These are phyloP conservation scores for Anthostomella pinea DNA, from an alignment of 2,329 filamentous ascomycete species.

Conservation along the genomic window DNA sequence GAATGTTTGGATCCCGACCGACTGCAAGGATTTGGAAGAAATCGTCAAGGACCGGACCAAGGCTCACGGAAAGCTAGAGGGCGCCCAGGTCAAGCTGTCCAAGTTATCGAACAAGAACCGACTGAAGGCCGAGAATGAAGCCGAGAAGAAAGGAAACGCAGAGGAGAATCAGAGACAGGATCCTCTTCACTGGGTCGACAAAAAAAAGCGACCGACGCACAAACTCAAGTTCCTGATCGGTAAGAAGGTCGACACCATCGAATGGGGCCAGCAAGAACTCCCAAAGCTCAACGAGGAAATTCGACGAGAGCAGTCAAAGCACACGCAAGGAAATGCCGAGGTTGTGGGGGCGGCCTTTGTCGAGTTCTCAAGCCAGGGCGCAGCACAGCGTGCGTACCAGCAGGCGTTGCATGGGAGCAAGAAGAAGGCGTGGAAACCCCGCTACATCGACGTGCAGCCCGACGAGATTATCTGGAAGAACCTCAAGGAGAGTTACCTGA, in stretches of 20 bases:
- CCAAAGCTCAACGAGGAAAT: background rate
- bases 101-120: background rate
- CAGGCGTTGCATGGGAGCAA: background rate
- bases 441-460: slow-evolving; percentile 3
- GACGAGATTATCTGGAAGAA: slow-evolving; percentile 1
- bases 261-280: slow-evolving; percentile 1
- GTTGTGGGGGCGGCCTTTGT: background rate
- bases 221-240: slow-evolving; percentile 1
- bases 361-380: slow-evolving; percentile 1
- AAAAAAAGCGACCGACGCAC: slow-evolving; percentile 1
- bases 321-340: background rate
- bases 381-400: slow-evolving; percentile 1
- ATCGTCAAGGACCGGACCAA: background rate
- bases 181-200: background rate
- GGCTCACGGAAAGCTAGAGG: slow-evolving; percentile 1
- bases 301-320: background rate
- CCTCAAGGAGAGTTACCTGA: slow-evolving; percentile 1
- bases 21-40: slow-evolving; percentile 2
- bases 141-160: background rate
- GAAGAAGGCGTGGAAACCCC: slow-evolving; percentile 2
- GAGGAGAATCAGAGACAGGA: background rate
- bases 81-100: slow-evolving; percentile 1
- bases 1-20: background rate
- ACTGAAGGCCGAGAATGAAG: background rate
- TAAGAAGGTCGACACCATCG: slow-evolving; percentile 2